phyloP scores from a whole-genome alignment of 2,329 filamentous ascomycete genomes.

The Penicillium sp. region DNA sequence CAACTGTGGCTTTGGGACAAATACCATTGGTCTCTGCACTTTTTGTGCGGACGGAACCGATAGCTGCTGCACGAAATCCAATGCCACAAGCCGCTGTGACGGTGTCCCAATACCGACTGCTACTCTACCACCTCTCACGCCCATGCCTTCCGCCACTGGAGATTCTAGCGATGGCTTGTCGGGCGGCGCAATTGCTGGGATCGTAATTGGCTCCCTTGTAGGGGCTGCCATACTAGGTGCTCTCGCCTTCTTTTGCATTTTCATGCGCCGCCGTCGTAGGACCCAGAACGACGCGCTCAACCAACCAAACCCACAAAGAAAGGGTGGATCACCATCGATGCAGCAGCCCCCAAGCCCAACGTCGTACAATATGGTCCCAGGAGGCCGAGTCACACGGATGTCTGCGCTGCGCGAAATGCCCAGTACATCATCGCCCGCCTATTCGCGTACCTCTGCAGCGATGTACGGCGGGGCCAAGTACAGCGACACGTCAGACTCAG shows the following conservation, averaged over 20 bases:
- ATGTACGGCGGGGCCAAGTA: conserved; percentile 49
- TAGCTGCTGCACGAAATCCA: conserved; percentile 84
- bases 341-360: conserved; percentile 42
- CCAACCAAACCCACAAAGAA: conserved; percentile 70
- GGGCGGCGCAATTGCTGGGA: conserved; percentile 86
- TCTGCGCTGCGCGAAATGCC: conserved; percentile 80
- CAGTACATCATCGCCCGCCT: conserved; percentile 59
- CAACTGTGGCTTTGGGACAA: conserved; percentile 80
- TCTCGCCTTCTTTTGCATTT: conserved; percentile 58
- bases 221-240: conserved; percentile 68
- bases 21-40: conserved; percentile 72
- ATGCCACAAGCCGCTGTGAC: conserved; percentile 69
- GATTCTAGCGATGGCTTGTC: conserved; percentile 56
- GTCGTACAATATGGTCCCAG: conserved; percentile 74
- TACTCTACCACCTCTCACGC: conserved; percentile 55
- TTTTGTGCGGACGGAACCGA: conserved; percentile 94
- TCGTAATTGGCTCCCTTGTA: conserved; percentile 76
- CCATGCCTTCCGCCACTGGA: conserved; percentile 55
- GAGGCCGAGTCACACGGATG: conserved; percentile 91
- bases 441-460: conserved; percentile 50
- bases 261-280: conserved; percentile 53
- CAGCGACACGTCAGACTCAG: conserved; percentile 57
- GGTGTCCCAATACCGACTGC: conserved; percentile 71
- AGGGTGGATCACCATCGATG: conserved; percentile 36
- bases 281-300: conserved; percentile 75